Conservation (phyloP, 2,329 filamentous ascomycete species). For the Bimuria novae-zelandiae region DNA sequence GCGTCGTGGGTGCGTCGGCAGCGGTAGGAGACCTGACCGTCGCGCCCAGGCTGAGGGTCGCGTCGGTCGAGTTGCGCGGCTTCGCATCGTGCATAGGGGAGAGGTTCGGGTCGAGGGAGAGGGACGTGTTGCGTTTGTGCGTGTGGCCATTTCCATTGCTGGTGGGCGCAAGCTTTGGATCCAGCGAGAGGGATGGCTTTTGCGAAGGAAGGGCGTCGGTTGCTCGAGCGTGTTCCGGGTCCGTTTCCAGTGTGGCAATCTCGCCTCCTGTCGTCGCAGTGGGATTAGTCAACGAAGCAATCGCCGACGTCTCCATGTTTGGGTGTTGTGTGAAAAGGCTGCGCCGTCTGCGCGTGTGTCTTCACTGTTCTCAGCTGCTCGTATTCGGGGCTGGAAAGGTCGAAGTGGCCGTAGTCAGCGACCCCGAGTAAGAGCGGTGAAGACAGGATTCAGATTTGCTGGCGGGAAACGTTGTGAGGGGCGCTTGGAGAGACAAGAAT, state of each 20-base stretch:
- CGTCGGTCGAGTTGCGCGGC: conserved; percentile 5
- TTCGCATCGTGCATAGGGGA: not conserved
- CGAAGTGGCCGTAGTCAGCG: not conserved
- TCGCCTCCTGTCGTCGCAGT: conserved; percentile 23
- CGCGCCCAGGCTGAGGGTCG: not conserved
- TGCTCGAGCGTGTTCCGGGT: conserved; percentile 9
- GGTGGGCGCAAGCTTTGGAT: conserved; percentile 6
- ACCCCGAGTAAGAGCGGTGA: too few species aligned
- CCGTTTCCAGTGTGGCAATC: conserved; percentile 11
- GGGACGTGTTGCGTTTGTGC: conserved; percentile 4
- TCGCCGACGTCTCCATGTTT: conserved; percentile 10
- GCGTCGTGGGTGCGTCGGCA: conserved; percentile 21
- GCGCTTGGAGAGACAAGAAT: not conserved
- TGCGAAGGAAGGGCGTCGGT: conserved; percentile 8
- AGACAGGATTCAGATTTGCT: not conserved
- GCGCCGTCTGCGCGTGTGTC: not conserved
- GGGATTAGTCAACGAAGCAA: conserved; percentile 15
- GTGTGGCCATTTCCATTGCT: not conserved
- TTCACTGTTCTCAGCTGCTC: not conserved
- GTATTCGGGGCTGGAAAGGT: not conserved
- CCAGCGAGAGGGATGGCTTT: conserved; percentile 18
- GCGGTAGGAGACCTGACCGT: not conserved
- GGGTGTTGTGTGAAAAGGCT: not conserved
- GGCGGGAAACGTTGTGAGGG: not conserved
- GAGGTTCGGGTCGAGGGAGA: conserved; percentile 4